Evolutionary conservation across 2,329 filamentous ascomycete species (phyloP), one percentile per base, ranked within the genome.

Genomic region (Madurella mycetomatis): DNA sequence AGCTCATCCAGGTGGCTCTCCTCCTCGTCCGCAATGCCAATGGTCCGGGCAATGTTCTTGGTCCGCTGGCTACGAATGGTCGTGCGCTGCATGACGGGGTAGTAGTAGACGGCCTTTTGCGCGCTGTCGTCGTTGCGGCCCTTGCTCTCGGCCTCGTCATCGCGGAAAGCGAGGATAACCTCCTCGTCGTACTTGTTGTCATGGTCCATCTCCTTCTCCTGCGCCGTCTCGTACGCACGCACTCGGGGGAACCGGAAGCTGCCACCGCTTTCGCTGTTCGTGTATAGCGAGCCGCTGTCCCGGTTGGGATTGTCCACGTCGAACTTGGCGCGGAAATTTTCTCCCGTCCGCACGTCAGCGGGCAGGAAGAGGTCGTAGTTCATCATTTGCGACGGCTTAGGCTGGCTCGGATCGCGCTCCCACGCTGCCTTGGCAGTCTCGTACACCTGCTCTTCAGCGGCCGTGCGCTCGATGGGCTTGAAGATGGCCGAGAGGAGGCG

Each of bases 341-440:
- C 70, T 34, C 78, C 78, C 1, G 77, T 74, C 4, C 70, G 64
- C 18, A 68, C 59, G 8, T 72, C 76, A 49, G 81, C 76, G 5
- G 79, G 74, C 19, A 88, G 75, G 69, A 83, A 88, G 67, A 84
- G 84, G 64, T 87, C 82, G 68, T 87, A 87, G 66, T 85, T 81
- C 72, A 83, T 80, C 51, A 77, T 72, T 58, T 81, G 79, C 53
- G 77, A 74, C 4, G 83, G 83, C 62, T 76, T 77, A 41, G 81
- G 80, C 62, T 78, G 76, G 40, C 69, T 66, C 1, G 83, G 83
- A 61, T 86, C 83, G 45, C 73, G 73, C 66, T 82, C 77, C 64
- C 83, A 74, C 1, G 77, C 75, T 57, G 79, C 79, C 49, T 76
- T 61, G 9, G 80, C 77, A 9, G 73, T 69, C 44, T 78, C 73